phyloP scores from a whole-genome alignment of 176 grass and related monocot genomes.

The Triticum turgidum region DNA sequence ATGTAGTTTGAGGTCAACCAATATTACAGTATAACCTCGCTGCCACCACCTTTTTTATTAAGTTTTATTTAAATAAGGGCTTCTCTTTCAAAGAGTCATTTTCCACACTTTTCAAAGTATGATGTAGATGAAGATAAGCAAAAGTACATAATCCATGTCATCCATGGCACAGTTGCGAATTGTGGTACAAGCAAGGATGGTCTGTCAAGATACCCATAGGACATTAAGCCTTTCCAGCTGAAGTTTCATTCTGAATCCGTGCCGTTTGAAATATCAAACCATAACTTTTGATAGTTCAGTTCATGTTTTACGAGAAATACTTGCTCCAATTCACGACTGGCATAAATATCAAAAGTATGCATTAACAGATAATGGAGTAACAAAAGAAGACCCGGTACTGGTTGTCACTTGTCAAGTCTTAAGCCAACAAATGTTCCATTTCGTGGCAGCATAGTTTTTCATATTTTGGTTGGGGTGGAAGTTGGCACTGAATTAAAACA shows the following conservation, averaged over 20 bases:
- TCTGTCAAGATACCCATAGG: background rate
- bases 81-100: background rate
- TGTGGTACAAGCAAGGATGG: background rate
- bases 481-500: background rate
- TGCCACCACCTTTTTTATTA: background rate
- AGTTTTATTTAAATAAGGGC: background rate
- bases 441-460: background rate
- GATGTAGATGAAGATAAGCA: background rate
- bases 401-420: background rate
- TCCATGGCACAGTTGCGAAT: background rate
- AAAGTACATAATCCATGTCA: background rate
- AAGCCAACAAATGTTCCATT: background rate
- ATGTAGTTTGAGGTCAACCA: constrained; percentile 14
- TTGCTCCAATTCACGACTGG: background rate
- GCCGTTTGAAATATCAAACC: background rate
- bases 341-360: background rate
- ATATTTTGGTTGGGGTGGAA: background rate
- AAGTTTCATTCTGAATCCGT: no score
- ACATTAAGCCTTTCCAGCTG: no score
- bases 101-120: background rate
- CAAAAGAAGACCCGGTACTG: background rate
- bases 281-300: background rate
- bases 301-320: background rate
- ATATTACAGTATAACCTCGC: background rate
- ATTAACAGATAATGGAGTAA: background rate